Evolutionary conservation across 305 asterid genomes (phyloP).

Genomic region (Fraxinus baroniana): DNA sequence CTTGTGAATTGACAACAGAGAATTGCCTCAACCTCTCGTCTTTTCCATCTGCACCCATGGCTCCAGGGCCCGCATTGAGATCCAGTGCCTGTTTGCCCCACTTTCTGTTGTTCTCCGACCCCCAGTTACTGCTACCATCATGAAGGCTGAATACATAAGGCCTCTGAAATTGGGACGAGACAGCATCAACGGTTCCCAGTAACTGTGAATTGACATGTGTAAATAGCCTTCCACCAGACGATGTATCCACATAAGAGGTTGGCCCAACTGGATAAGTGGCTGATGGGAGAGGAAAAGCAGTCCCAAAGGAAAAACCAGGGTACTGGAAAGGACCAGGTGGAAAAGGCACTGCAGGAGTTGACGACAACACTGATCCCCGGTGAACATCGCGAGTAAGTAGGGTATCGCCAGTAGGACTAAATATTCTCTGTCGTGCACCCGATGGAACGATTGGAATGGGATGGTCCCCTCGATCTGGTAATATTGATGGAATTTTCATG

Average conservation of each 20-base stretch:
- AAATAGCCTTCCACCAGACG: slow-evolving; percentile 69
- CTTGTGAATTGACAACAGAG: slow-evolving; percentile 59
- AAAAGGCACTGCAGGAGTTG: slow-evolving; percentile 75
- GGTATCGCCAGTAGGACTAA: slow-evolving; percentile 48
- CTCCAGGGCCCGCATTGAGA: slow-evolving; percentile 88
- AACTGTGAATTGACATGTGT: slow-evolving; percentile 56
- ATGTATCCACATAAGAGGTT: slow-evolving; percentile 54
- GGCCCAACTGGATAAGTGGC: slow-evolving; percentile 59
- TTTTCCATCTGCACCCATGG: slow-evolving; percentile 53
- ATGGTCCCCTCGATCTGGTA: slow-evolving; percentile 68
- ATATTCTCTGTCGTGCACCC: slow-evolving; percentile 55
- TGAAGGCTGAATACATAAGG: slow-evolving; percentile 57
- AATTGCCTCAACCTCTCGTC: slow-evolving; percentile 62
- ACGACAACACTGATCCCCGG: slow-evolving; percentile 76
- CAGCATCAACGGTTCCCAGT: slow-evolving; percentile 57
- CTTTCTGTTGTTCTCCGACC: slow-evolving; percentile 53
- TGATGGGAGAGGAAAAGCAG: slow-evolving; percentile 59
- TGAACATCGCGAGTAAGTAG: slow-evolving; percentile 58
- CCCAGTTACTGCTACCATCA: slow-evolving; percentile 45
- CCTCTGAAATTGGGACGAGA: slow-evolving; percentile 70
- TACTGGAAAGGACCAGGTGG: slow-evolving; percentile 58
- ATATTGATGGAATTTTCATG: slow-evolving; percentile 53
- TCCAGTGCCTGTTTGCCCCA: slow-evolving; percentile 86
- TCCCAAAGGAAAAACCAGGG: slow-evolving; percentile 67
- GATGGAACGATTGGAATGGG: slow-evolving; percentile 52